Evolutionary conservation across 2,329 filamentous ascomycete species (phyloP), one percentile per base, ranked within the genome.

Genomic region (Alternaria sp.): DNA sequence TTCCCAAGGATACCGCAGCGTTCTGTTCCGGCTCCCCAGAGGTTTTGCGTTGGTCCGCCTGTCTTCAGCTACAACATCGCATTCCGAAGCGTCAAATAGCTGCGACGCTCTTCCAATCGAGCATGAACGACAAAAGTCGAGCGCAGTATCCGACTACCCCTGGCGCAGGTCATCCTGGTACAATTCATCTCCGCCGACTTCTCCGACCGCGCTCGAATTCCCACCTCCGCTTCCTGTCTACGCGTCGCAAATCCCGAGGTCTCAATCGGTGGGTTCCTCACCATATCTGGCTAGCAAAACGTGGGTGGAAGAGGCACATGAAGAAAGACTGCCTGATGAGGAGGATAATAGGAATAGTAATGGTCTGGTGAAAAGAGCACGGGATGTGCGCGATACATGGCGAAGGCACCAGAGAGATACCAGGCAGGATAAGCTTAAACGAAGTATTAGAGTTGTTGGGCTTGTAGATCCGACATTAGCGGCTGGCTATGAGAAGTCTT

Each of bases 371-470:
- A 67, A 71, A 36, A 76, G 67, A 51, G 73, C 72, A 25, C 68
- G 57, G 36, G 65, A 74, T 44, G 67, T 67, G 13, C 61, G 74
- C 7, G 71, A 74, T 28, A 67, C 70, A 13, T 65, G 75, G 59
- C 69, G 67, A 28, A 67, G 56, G 25, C 67, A 71, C 9, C 65
- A 69, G 13, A 62, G 45, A 25, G 70, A 77, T 21, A 55, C 55
- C 2, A 69, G 69, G 60, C 73, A 73, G 11, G 68, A 75, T 54
- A 72, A 67, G 46, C 46, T 78, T 13, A 79, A 78, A 66, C 67
- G 67, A 45, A 78, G 72, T 60, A 79, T 79, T 9, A 70, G 62
- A 30, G 67, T 78, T 3, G 45, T 79, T 7, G 77, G 76, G 2
- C 75, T 72, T 3, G 72, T 70, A 11, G 75, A 78, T 62, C 70